Evolutionary conservation across 2,329 filamentous ascomycete genomes (phyloP), one percentile per base, ranked within the genome.

Genomic region (Leptographium procerum): DNA sequence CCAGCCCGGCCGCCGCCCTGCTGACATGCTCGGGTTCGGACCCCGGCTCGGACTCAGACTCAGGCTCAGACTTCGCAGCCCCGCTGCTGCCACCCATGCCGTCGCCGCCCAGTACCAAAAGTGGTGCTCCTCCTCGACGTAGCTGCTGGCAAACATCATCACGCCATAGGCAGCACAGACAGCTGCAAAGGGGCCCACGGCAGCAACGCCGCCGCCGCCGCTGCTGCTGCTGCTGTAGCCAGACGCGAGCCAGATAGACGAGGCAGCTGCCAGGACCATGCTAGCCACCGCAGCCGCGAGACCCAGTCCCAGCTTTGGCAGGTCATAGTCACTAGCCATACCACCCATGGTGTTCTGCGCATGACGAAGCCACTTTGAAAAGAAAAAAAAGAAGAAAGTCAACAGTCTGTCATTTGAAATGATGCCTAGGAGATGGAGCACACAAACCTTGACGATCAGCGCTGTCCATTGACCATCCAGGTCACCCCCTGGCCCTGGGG

Each of bases 101-200:
- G 87, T 85, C 0, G 86, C 81, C 1, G 83, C 73, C 91, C 92
- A 97, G 72, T 99, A 97, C 94, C 94, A 99, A 69, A 96, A 96
- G 64, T 97, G 90, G 55, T 99, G 94, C 70, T 99, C 94, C 72
- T 99, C 94, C 71, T 99, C 94, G 2, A 99, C 90, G 69, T 94
- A 99, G 67, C 91, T 97, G 69, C 89, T 96, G 11, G 91, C 92
- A 72, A 97, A 97, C 91, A 97, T 97, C 84, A 96, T 95, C 43
- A 83, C 70, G 1, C 86, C 84, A 67, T 97, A 96, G 0, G 80
- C 70, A 0, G 85, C 53, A 0, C 80, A 80, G 33, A 84, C 74
- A 2, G 79, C 62, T 1, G 74, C 63, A 55, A 88, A 74, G 4
- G 77, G 76, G 10, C 69, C 59, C 13, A 76, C 36, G 65, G 16